Percentiles rank a stretch among this genome's conserved stretches.
Evolutionary conservation across 176 grass and related monocot species (phyloP).

Genomic region (Echinochloa phyllopogon): DNA sequence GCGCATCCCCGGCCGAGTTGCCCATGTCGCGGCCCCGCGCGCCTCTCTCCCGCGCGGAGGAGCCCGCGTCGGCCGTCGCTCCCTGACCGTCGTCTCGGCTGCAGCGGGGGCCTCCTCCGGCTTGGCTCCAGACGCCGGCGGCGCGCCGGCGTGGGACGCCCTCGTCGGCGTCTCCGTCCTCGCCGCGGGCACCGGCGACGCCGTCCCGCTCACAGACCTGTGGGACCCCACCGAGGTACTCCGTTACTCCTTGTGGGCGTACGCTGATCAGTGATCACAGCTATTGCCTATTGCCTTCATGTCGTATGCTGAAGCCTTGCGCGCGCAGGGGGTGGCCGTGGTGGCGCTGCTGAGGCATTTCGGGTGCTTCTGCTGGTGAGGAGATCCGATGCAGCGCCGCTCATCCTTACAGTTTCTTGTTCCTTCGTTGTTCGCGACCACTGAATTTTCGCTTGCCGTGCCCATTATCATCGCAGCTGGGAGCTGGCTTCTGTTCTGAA

Average conservation of each 20-base stretch:
- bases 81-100: not conserved
- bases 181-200: constrained; percentile 50
- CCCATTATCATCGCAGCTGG: constrained; percentile 50
- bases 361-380: constrained; percentile 93
- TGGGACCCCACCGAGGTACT: constrained; percentile 70
- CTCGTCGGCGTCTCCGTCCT: constrained; percentile 63
- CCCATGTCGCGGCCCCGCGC: not conserved
- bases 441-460: constrained; percentile 15
- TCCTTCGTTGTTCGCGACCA: not conserved
- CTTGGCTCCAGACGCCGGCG: not conserved
- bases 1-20: not conserved
- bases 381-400: not conserved
- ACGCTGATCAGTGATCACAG: not conserved
- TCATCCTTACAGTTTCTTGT: not conserved
- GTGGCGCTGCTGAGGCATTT: constrained; percentile 83
- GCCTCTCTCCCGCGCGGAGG: not conserved
- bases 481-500: constrained; percentile 85
- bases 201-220: constrained; percentile 63
- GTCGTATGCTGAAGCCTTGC: not conserved
- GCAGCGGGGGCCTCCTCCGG: constrained; percentile 14
- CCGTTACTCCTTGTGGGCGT: not conserved
- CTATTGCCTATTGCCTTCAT: not conserved
- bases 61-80: not conserved
- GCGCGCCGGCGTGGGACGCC: constrained; percentile 42
- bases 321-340: constrained; percentile 66